Evolutionary conservation across 2,329 filamentous ascomycete genomes (phyloP).

Genomic region (Bisporella sp.): DNA sequence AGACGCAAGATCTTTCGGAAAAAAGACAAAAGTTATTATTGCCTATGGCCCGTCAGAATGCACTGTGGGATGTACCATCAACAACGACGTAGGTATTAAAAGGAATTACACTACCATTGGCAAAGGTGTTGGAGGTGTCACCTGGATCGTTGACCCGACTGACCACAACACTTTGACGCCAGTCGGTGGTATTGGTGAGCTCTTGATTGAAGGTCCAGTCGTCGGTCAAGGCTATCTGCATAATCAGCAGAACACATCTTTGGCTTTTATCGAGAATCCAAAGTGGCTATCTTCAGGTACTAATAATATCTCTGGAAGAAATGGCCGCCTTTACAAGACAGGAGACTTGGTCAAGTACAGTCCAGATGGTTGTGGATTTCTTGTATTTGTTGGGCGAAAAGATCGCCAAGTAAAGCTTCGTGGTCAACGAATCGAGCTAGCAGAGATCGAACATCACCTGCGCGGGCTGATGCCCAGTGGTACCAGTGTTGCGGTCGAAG

Average conservation of each 20-base stretch:
- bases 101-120: background rate
- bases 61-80: background rate
- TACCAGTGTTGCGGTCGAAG: background rate
- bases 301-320: slow-evolving; percentile 26
- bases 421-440: slow-evolving; percentile 55
- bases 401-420: slow-evolving; percentile 60
- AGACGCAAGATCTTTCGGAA: background rate
- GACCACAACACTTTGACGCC: background rate
- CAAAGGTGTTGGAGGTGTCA: background rate
- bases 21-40: background rate
- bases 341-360: slow-evolving; percentile 48
- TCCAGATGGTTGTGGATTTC: slow-evolving; percentile 32
- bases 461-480: background rate
- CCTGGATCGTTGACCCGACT: background rate
- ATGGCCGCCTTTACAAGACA: slow-evolving; percentile 47
- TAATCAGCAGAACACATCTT: background rate
- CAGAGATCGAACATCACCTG: background rate
- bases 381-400: slow-evolving; percentile 53
- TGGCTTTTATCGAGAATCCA: background rate
- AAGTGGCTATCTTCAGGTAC: background rate
- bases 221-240: background rate
- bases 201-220: background rate
- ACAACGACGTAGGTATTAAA: background rate
- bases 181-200: background rate
- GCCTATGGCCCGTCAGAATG: background rate